Evolutionary conservation across 1,139 yeast species (phyloP).

Genomic region (Lodderomyces elongisporus): DNA sequence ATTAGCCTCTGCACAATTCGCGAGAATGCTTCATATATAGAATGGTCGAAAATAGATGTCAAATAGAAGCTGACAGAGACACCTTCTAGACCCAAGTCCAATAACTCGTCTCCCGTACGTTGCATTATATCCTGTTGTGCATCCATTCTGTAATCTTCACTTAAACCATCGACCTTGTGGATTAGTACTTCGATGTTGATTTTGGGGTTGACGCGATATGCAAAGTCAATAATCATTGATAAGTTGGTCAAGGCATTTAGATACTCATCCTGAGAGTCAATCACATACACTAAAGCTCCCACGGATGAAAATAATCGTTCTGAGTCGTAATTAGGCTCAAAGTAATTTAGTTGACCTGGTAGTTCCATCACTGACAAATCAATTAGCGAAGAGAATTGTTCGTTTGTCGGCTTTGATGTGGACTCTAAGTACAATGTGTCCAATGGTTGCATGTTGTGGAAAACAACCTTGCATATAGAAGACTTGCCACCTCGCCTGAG

Average conservation of each 20-base stretch:
- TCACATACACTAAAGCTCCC: slow-evolving; percentile 92
- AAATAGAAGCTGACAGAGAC: slow-evolving; percentile 87
- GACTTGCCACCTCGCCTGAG: slow-evolving; percentile 79
- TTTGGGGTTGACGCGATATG: slow-evolving; percentile 77
- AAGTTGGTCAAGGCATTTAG: slow-evolving; percentile 84
- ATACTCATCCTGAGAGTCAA: slow-evolving; percentile 94
- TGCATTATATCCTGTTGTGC: slow-evolving; percentile 97
- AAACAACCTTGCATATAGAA: slow-evolving; percentile 89
- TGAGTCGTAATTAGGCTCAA: slow-evolving; percentile 79
- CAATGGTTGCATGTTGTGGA: slow-evolving; percentile 93
- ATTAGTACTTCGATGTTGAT: slow-evolving; percentile 89
- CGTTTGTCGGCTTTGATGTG: slow-evolving; percentile 83
- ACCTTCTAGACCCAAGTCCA: slow-evolving; percentile 86
- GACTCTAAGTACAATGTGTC: slow-evolving; percentile 89
- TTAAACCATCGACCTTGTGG: slow-evolving; percentile 91
- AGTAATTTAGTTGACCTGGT: slow-evolving; percentile 89
- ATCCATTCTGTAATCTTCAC: slow-evolving; percentile 89
- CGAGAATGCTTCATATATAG: slow-evolving; percentile 92
- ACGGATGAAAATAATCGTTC: slow-evolving; percentile 73
- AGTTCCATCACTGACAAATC: slow-evolving; percentile 92
- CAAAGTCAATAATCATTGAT: slow-evolving; percentile 84
- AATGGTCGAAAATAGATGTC: slow-evolving; percentile 92
- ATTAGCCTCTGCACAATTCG: slow-evolving; percentile 87
- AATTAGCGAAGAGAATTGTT: slow-evolving; percentile 70
- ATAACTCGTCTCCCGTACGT: slow-evolving; percentile 85